Base-by-base conservation (phyloP, 768 basidiomycete species). In the Butyriboletus loyo region DNA sequence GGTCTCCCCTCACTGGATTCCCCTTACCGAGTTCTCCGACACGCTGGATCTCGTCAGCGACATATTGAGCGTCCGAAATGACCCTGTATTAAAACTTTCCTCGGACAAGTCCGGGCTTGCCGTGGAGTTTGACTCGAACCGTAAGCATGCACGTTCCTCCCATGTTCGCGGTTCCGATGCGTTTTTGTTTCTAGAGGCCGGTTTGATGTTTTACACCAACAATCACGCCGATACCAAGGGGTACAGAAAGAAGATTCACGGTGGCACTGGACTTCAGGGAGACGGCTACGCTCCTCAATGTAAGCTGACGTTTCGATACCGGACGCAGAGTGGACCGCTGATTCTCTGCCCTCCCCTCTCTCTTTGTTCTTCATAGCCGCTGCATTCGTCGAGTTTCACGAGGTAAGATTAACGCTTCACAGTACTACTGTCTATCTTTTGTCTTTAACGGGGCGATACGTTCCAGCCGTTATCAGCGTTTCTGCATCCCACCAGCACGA, bases 131-230 rank as follows among this genome's bases (percentile, higher is more conserved):
- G 77, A 82, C 55, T 80, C 83, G 9, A 89, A 90, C 66, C 87
- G 87, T 89, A 57, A 54, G 86, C 17, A 45, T n/a, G 31, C 27
- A 2, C 34, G 37, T 30, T 49, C 41, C 46, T 38, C 13, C 35
- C 7, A 13, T 36, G 21, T 49, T 46, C 22, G 5, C 41, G 32
- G 9, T 48, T 25, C 2, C 10, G 4, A 2, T 24, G 1, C 15
- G 21, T 36, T 15, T 25, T 40, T 22, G 17, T 35, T 7, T 24
- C 15, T 54, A 89, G 88, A 91, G 67, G 79, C 77, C 9, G 87
- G 87, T 13, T 77, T 87, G 34, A 88, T 89, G 79, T 84, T 88
- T 59, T 89, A 89, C 64, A 78, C 85, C 3, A 83, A 84, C 62
- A 81, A 78, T 44, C 69, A 79, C 49, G 71, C 82, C 14, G 68